phyloP scores from a whole-genome alignment of 2,329 filamentous ascomycete genomes.

The Zasmidium citrigriseum region DNA sequence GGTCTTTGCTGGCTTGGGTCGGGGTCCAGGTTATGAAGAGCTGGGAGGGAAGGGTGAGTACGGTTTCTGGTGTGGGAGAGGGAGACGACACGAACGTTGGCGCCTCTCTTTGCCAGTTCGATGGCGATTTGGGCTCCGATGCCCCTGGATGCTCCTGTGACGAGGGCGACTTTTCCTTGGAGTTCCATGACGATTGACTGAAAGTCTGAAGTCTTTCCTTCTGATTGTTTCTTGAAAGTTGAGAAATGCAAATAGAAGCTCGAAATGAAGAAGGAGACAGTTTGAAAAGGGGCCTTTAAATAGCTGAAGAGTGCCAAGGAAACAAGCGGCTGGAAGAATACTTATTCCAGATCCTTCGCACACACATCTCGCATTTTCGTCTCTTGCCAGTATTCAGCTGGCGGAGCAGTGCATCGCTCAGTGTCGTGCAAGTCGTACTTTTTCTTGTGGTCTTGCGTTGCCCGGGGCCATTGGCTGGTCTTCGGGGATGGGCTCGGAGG shows the following conservation, averaged over 20 bases:
- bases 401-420: too few relatives aligned
- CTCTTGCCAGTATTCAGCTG: neutral
- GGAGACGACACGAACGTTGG: conserved; percentile 33
- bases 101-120: conserved; percentile 49
- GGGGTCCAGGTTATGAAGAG: conserved; percentile 6
- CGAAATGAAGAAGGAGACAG: neutral
- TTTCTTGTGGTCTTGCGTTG: too few relatives aligned
- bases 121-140: conserved; percentile 52
- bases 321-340: neutral
- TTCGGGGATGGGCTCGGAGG: too few relatives aligned
- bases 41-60: conserved; percentile 26
- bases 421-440: too few relatives aligned
- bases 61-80: neutral
- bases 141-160: conserved; percentile 52
- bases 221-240: neutral
- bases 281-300: neutral
- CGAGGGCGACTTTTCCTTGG: conserved; percentile 17
- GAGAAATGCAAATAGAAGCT: neutral
- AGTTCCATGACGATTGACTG: neutral
- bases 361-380: neutral
- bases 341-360: neutral
- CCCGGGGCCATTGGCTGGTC: too few relatives aligned
- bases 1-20: neutral
- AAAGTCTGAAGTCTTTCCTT: neutral
- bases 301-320: neutral